A percentile compares a stretch with the other conserved stretches of the same genome.
Conservation (phyloP, 345 rosid species). For the Brassica cretica region DNA sequence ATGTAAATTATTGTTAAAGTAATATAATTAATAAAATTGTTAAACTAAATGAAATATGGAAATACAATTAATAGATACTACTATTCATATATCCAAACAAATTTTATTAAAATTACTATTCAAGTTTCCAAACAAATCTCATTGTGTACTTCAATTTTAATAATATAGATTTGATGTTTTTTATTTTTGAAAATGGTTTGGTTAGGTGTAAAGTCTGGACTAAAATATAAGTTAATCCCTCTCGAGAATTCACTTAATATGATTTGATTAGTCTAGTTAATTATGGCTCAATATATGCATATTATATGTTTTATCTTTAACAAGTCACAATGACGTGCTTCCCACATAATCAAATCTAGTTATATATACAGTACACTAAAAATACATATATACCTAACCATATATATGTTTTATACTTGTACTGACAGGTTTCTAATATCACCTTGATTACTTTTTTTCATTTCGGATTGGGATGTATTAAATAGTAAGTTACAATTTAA, state of each 20-base stretch:
- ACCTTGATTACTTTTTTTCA: neutral
- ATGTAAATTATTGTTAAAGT: too few relatives aligned
- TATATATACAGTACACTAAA: neutral
- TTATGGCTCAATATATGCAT: slow-evolving; percentile 27
- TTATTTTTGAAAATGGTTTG: neutral
- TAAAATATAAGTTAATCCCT: neutral
- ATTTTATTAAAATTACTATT: too few relatives aligned
- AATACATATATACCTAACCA: neutral
- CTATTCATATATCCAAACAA: too few relatives aligned
- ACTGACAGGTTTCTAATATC: neutral
- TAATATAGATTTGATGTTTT: slow-evolving; percentile 1
- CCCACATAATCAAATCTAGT: slow-evolving; percentile 30
- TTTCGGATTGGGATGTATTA: neutral
- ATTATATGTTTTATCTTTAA: neutral
- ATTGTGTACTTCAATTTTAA: too few relatives aligned
- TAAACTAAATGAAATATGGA: too few relatives aligned
- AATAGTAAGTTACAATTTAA: neutral
- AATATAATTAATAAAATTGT: too few relatives aligned
- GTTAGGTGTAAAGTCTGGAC: slow-evolving; percentile 37
- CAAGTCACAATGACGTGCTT: slow-evolving; percentile 32
- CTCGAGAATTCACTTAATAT: slow-evolving; percentile 25
- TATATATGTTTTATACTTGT: neutral
- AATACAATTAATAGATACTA: too few relatives aligned
- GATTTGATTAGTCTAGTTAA: slow-evolving; percentile 10
- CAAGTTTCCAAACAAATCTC: too few relatives aligned